These are phyloP conservation scores for Strobilomyces dryophilus DNA, from an alignment of 768 basidiomycete genomes.

Conservation along the genomic window DNA sequence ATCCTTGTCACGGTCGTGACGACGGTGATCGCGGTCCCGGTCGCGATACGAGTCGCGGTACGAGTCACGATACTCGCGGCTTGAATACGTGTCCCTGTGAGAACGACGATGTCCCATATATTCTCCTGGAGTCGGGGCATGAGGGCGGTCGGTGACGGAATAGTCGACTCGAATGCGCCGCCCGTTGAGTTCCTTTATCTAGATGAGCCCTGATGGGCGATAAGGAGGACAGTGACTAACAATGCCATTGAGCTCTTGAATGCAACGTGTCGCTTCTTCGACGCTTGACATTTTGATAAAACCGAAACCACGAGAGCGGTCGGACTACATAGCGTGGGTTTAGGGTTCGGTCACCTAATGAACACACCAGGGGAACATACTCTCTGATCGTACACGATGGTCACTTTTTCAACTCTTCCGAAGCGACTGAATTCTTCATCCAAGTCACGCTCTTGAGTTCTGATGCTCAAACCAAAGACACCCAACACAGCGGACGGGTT, in stretches of 20 bases:
- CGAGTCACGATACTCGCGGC: conserved; percentile 44
- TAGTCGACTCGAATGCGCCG: conserved; percentile 96
- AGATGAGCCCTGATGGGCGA: conserved; percentile 5
- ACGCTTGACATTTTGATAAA: conserved; percentile 91
- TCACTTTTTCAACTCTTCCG: conserved; percentile 91
- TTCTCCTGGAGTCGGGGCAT: conserved; percentile 95
- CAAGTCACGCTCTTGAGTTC: conserved; percentile 89
- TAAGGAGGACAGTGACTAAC: conserved; percentile 42
- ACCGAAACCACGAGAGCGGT: conserved; percentile 95
- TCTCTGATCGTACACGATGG: conserved; percentile 94
- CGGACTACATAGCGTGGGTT: conserved; percentile 52
- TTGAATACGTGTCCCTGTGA: conserved; percentile 42
- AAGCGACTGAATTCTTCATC: conserved; percentile 91
- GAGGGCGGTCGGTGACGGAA: conserved; percentile 90
- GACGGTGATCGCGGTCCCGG: conserved; percentile 40
- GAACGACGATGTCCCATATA: conserved; percentile 90
- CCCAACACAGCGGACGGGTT: conserved; percentile 88
- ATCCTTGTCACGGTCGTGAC: conserved; percentile 44
- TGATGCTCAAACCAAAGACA: conserved; percentile 97
- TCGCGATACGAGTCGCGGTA: conserved; percentile 45
- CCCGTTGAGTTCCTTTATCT: conserved; percentile 80
- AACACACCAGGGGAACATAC: conserved; percentile 42
- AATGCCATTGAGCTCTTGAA: conserved; percentile 88
- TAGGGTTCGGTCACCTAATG: conserved; percentile 13
- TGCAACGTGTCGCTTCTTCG: conserved; percentile 86